phyloP scores from a whole-genome alignment of 2,329 filamentous ascomycete genomes.

The Pseudodiploospora longispora region DNA sequence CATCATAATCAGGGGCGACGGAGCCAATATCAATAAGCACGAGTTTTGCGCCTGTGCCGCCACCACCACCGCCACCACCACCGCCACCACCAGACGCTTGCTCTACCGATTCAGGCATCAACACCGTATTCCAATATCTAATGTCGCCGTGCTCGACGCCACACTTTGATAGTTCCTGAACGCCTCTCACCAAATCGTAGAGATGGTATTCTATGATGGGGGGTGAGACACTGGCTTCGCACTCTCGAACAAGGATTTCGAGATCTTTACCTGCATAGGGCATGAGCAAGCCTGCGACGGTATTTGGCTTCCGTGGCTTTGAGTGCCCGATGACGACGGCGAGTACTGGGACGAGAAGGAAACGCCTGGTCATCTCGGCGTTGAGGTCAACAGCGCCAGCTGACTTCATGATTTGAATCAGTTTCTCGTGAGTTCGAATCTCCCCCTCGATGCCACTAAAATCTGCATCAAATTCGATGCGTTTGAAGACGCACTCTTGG shows the following conservation, averaged over 20 bases:
- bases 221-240: background rate
- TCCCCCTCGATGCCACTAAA: slow-evolving; percentile 8
- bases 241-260: background rate
- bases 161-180: background rate
- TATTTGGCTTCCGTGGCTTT: slow-evolving; percentile 4
- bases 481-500: slow-evolving; percentile 13
- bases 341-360: slow-evolving; percentile 10
- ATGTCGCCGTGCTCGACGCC: background rate
- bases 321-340: slow-evolving; percentile 9
- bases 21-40: background rate
- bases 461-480: slow-evolving; percentile 14
- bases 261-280: background rate
- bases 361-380: slow-evolving; percentile 8
- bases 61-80: background rate
- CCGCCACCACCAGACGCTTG: no score
- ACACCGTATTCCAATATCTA: background rate
- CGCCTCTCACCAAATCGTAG: background rate
- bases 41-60: background rate
- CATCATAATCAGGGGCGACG: background rate
- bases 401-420: slow-evolving; percentile 3
- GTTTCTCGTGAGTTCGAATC: slow-evolving; percentile 10
- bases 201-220: background rate
- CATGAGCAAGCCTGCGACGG: slow-evolving; percentile 5
- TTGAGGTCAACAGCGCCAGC: slow-evolving; percentile 1
- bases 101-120: background rate